Evolutionary conservation across 371 early-diverging fungal genomes (phyloP).

Genomic region (Mucor saturninus): DNA sequence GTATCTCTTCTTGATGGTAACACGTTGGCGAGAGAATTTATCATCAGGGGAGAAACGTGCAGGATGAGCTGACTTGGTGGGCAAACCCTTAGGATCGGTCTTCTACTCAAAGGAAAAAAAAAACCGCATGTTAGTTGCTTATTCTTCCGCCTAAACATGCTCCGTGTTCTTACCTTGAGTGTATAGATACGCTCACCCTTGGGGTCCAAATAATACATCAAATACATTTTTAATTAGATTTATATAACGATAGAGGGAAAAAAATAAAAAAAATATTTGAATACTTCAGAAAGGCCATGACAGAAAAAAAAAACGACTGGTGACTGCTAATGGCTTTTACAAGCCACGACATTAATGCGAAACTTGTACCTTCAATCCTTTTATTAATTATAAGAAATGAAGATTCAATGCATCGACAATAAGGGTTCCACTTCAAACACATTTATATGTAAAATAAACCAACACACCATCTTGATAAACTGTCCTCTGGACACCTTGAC

Average conservation of each 20-base stretch:
- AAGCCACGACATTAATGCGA: slow-evolving; percentile 18
- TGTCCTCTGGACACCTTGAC: slow-evolving; percentile 44
- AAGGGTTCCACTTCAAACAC: slow-evolving; percentile 33
- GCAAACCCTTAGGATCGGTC: slow-evolving; percentile 73
- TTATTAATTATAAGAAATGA: slow-evolving; percentile 23
- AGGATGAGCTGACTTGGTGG: slow-evolving; percentile 96
- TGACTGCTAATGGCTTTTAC: neutral
- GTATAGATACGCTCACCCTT: slow-evolving; percentile 95
- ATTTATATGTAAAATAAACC: slow-evolving; percentile 43
- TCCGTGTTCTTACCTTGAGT: slow-evolving; percentile 74
- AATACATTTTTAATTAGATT: slow-evolving; percentile 76
- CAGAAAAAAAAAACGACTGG: slow-evolving; percentile 5
- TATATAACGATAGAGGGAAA: slow-evolving; percentile 8
- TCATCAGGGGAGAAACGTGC: slow-evolving; percentile 98
- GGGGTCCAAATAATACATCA: slow-evolving; percentile 88
- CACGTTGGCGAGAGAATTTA: slow-evolving; percentile 97
- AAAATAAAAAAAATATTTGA: neutral
- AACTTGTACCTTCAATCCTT: neutral
- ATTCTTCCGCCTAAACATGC: too few relatives aligned
- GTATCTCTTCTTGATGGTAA: slow-evolving; percentile 96
- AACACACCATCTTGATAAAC: slow-evolving; percentile 44
- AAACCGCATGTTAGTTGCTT: neutral
- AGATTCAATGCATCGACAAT: slow-evolving; percentile 42
- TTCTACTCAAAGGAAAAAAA: slow-evolving; percentile 66
- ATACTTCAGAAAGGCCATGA: neutral